Conservation (phyloP, 1,284 basidiomycete species). For the Lignosus rhinocerotis region DNA sequence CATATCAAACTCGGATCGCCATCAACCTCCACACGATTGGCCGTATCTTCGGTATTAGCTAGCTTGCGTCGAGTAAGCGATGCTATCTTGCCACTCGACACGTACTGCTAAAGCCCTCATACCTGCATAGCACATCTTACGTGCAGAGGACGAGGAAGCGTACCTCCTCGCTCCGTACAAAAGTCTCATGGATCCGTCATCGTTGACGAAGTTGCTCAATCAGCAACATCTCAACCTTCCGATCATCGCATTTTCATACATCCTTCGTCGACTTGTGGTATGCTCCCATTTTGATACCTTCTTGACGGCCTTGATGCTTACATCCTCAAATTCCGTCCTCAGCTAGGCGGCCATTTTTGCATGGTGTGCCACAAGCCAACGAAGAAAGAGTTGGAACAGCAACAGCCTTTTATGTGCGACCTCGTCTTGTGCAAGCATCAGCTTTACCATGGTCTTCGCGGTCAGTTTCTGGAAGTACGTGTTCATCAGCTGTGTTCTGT, state of each 20-base stretch:
- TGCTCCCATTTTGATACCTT: not conserved
- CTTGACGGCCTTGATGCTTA: not conserved
- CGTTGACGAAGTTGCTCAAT: not conserved
- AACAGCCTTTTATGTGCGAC: not conserved
- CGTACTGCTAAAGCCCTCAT: not conserved
- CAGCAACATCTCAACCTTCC: not conserved
- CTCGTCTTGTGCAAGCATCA: not conserved
- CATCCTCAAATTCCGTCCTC: not conserved
- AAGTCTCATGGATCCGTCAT: not conserved
- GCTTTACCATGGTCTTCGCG: not conserved
- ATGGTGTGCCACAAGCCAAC: not conserved
- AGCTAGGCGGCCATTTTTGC: not conserved
- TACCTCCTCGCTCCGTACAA: not conserved
- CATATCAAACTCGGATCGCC: not conserved
- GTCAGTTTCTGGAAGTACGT: not conserved
- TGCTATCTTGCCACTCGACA: not conserved
- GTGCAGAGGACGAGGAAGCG: not conserved
- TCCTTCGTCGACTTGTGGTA: not conserved
- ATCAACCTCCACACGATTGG: not conserved
- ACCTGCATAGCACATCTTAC: not conserved
- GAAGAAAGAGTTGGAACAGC: not conserved
- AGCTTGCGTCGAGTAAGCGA: not conserved
- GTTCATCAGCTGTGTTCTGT: not conserved
- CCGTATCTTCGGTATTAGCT: not conserved
- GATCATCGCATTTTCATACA: not conserved